phyloP scores from a whole-genome alignment of 2,329 filamentous ascomycete species.

The Scortechinia acanthostroma region DNA sequence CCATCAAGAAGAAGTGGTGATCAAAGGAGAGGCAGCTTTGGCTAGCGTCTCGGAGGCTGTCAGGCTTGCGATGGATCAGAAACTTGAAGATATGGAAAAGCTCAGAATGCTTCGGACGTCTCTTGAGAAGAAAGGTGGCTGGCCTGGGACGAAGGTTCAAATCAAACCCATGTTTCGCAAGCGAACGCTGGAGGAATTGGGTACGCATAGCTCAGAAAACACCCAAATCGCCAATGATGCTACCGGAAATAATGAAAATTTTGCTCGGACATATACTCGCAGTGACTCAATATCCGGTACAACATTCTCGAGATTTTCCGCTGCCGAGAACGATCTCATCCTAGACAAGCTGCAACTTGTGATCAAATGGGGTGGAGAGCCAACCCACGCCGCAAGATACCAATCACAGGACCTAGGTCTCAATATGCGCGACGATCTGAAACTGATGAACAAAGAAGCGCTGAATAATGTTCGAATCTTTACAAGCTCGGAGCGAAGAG shows the following conservation, averaged over 20 bases:
- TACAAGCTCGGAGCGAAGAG: slow-evolving; percentile 88
- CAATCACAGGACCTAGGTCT: slow-evolving; percentile 91
- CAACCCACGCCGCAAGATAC: slow-evolving; percentile 92
- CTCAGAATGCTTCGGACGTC: slow-evolving; percentile 80
- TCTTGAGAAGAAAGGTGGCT: slow-evolving; percentile 82
- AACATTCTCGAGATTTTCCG: slow-evolving; percentile 88
- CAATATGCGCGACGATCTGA: slow-evolving; percentile 90
- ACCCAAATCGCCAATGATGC: slow-evolving; percentile 9
- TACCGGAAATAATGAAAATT: slow-evolving; percentile 11
- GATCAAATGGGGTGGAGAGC: slow-evolving; percentile 98
- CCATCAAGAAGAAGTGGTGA: slow-evolving; percentile 88
- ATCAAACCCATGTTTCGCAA: slow-evolving; percentile 99
- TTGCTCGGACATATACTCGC: slow-evolving; percentile 41
- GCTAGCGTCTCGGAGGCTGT: slow-evolving; percentile 86
- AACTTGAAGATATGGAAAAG: slow-evolving; percentile 78
- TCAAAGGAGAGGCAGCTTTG: slow-evolving; percentile 85
- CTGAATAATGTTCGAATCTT: slow-evolving; percentile 90
- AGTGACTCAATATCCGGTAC: slow-evolving; percentile 83
- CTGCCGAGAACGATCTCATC: slow-evolving; percentile 84
- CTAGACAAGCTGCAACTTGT: slow-evolving; percentile 95
- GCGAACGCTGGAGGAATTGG: slow-evolving; percentile 58
- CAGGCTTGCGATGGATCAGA: slow-evolving; percentile 69
- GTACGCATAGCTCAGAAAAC: slow-evolving; percentile 3
- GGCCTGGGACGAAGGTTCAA: slow-evolving; percentile 94
- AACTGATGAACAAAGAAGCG: slow-evolving; percentile 85